A percentile compares a stretch with the other conserved stretches of the same genome.
phyloP scores from a whole-genome alignment of 768 basidiomycete genomes.

The Boletus reticulatus region DNA sequence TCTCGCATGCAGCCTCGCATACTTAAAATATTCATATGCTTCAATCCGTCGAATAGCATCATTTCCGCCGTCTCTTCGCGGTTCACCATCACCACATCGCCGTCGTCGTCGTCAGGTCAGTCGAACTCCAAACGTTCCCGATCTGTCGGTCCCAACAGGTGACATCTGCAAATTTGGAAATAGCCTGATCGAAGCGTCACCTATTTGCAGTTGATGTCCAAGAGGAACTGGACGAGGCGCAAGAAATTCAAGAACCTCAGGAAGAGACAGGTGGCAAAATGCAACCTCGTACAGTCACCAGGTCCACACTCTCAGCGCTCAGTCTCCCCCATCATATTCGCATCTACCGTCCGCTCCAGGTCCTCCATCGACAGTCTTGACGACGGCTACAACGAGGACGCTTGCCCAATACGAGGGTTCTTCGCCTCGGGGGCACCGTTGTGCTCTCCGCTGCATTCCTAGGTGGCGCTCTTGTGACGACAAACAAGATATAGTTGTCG shows the following conservation, averaged over 20 bases:
- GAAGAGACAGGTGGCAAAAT: no score
- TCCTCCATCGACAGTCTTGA: constrained; percentile 26
- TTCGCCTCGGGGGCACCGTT: no score
- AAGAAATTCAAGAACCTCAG: no score
- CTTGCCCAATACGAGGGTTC: no score
- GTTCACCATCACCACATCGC: constrained; percentile 56
- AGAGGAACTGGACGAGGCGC: no score
- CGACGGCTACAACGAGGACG: constrained; percentile 32
- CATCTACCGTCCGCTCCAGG: constrained; percentile 25
- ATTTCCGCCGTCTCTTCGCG: constrained; percentile 60
- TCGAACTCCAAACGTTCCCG: constrained; percentile 36
- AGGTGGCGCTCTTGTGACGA: no score
- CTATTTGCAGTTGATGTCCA: no score
- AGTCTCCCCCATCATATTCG: constrained; percentile 71
- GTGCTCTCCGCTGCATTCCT: no score
- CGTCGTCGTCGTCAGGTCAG: no score
- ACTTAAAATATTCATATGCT: constrained; percentile 45
- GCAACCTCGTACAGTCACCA: constrained; percentile 39
- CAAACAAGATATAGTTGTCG: no score
- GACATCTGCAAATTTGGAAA: constrained; percentile 16
- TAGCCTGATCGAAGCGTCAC: no score
- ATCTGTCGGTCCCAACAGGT: constrained; percentile 56
- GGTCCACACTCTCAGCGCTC: constrained; percentile 37
- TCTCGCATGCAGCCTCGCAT: background rate
- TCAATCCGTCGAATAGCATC: constrained; percentile 67